Evolutionary conservation across 306 rosid genomes (phyloP), one percentile per base, ranked within the genome.

Genomic region (Corylus avellana): DNA sequence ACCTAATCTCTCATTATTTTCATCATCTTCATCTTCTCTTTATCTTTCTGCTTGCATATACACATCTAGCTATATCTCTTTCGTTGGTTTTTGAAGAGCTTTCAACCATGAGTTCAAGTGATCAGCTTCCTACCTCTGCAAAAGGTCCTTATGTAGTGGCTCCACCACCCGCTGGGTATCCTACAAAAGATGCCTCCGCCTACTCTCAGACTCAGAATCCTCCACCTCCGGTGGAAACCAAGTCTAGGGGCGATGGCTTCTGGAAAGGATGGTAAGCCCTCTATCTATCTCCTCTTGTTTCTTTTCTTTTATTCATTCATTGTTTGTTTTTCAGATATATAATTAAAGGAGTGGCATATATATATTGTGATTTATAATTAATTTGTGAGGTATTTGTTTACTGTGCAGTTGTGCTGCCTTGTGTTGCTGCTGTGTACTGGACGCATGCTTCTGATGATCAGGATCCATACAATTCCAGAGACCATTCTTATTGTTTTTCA

Each of bases 211-310:
- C 25, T 22, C 25, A 78, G n/a, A 79, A 74, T 70, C 57, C 59
- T 67, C 64, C 49, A 55, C 57, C 71, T 68, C 76, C 76, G 0
- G 75, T 80, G 42, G 79, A 87, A 71, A 88, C 97, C 78, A 87
- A 85, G 75, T 87, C 94, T 5, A 90, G 77, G 84, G 98, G 98
- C 44, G 98, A 88, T 20, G 98, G 98, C 63, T 93, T 93, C 80
- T 93, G 92, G 97, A 90, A 93, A 57, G 98, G 98, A 79, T 91
- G 97, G 96, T 91, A 85, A 79, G 70, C 46, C 22, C 58, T 53
- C 48, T 74, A 22, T 22, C 25, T 22, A 55, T 70, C 44, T 32
- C 56, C 9, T 17, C 73, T 46, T 48, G 4, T 77, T 8, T 13
- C 14, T 48, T 1, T 2, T 20, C 2, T 1, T 20, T 4, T 11